phyloP scores from a whole-genome alignment of 371 early-diverging fungal species.

The Batkoa obscura region DNA sequence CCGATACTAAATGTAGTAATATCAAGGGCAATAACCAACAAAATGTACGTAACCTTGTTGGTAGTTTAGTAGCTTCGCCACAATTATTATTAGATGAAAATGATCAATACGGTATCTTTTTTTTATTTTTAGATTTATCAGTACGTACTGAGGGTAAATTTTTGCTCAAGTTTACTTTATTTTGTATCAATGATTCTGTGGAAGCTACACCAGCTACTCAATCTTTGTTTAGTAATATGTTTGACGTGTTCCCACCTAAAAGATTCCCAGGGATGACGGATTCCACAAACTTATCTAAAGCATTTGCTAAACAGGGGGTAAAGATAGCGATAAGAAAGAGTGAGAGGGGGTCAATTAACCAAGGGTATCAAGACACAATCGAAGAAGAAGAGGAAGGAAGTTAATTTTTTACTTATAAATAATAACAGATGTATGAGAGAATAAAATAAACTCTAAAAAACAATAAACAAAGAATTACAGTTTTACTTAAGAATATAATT shows the following conservation, averaged over 20 bases:
- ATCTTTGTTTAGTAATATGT: constrained; percentile 55
- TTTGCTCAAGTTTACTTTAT: constrained; percentile 71
- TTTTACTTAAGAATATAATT: too few species aligned
- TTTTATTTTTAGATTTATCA: constrained; percentile 89
- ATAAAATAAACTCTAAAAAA: too few species aligned
- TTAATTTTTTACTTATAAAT: too few species aligned
- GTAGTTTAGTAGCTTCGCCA: constrained; percentile 78
- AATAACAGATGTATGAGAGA: too few species aligned
- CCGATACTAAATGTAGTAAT: constrained; percentile 11
- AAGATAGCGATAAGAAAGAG: constrained; percentile 28
- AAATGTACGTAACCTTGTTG: constrained; percentile 20
- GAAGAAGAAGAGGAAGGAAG: too few species aligned
- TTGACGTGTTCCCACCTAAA: constrained; percentile 79
- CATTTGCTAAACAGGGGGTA: constrained; percentile 88
- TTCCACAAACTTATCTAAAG: constrained; percentile 67
- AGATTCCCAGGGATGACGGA: constrained; percentile 89
- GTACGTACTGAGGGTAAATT: constrained; percentile 81
- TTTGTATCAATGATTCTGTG: constrained; percentile 62
- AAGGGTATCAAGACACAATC: too few species aligned
- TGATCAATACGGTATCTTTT: constrained; percentile 78
- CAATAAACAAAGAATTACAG: too few species aligned
- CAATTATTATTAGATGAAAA: constrained; percentile 73
- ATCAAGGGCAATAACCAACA: constrained; percentile 1
- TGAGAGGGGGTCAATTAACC: too few species aligned
- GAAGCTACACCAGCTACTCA: constrained; percentile 48